Evolutionary conservation across 352 stramenopile species (phyloP), one percentile per base, ranked within the genome.

Genomic region (Saprolegnia diclina): DNA sequence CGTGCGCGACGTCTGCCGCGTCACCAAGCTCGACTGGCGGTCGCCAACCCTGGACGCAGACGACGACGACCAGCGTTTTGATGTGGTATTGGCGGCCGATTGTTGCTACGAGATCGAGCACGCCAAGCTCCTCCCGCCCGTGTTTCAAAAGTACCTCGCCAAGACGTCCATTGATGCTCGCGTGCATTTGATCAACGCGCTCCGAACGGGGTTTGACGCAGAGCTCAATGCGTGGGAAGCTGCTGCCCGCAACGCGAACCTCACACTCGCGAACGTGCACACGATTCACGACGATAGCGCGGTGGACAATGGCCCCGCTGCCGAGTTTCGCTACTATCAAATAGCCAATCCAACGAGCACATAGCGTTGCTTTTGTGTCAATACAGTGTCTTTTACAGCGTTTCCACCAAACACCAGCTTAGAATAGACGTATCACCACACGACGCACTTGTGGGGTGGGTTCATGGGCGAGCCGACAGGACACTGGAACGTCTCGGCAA

Each of bases 401-500:
- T n/a, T n/a, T 45, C 7, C 38, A 45, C 7, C 38, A 16, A 45
- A 14, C 38, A 45, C 38, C 38, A 16, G 38, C 38, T 45, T 16
- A 45, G 7, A 45, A 7, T 7, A 45, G 26, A 40, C 26, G 19
- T 40, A 55, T 29, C 62, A 76, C 72, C 72, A 76, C 13, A 76
- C 68, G 32, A 64, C 21, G 59, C 72, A 76, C 48, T 71, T 73
- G 22, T 65, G 37, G 5, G 14, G 11, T 7, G 72, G 70, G 50
- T 76, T 77, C 70, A 77, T 76, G 10, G 54, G 26, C 18, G 24
- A 46, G 1, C 65, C 65, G n/a, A 46, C 44, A 7, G 50, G 38
- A 46, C 73, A 77, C 24, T 76, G 24, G 52, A 76, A 77, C n/a
- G 70, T 57, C 10, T 73, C 37, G 9, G 70, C 73, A 71, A 77